Evolutionary conservation across 2,329 filamentous ascomycete genomes (phyloP), one percentile per base, ranked within the genome.

Genomic region (Colletotrichum lini): DNA sequence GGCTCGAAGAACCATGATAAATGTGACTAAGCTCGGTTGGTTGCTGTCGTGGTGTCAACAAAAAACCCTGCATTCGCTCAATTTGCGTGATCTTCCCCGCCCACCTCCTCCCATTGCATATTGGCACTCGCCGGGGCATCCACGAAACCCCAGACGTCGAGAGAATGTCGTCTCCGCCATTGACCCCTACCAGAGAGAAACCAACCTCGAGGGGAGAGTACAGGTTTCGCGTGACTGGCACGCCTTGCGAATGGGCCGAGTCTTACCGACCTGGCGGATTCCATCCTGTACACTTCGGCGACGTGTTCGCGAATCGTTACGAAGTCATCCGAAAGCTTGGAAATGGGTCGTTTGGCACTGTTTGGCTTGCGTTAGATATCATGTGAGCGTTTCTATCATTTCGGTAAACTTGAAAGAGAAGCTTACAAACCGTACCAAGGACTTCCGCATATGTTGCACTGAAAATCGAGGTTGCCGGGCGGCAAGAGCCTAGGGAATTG

Each of bases 381-480:
- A 30, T 66, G 76, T 75, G 49, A 63, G 73, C 67, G 23, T 18
- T 42, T 8, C 18, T 10, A 15, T 8, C 26, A n/a, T 7, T 0
- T 15, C 16, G 3, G 4, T 18, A 12, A 21, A 21, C 1, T 6
- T 21, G 4, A 50, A 2, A 16, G 15, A 16, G 42, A 52, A 1
- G 50, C 38, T 12, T 16, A 45, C 44, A 45, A 45, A 16, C 44
- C 44, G 30, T 30, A 2, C 30, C 8, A 30, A 42, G 40, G 40
- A 54, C 15, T n/a, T 15, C 4, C 35, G 18, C 40, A 26, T 76
- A 79, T 50, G 73, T 77, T n/a, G 79, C 78, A 0, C 52, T 80
- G 13, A 80, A 80, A 56, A 70, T 79, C 9, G 75, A 79, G 23
- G 73, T 73, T 4, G 72, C 78, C 2, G 73, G 76, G 9, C 9